A percentile compares a stretch with the other conserved stretches of the same genome.
phyloP scores from a whole-genome alignment of 192 early-diverging fungal species.

The Dispira parvispora region DNA sequence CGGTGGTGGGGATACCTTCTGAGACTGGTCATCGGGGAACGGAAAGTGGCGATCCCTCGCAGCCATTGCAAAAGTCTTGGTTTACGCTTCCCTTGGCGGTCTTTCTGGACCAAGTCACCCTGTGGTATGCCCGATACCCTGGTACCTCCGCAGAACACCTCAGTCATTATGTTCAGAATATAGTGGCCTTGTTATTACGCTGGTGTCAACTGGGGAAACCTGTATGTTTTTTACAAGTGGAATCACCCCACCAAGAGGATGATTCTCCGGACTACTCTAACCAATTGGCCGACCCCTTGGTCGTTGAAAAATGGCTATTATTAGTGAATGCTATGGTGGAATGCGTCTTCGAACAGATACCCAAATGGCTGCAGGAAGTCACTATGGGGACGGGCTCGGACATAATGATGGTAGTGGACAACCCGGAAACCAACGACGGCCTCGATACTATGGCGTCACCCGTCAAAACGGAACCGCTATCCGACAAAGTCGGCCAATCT shows the following conservation, averaged over 20 bases:
- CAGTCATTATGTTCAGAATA: neutral
- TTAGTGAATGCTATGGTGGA: neutral
- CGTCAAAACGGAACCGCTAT: neutral
- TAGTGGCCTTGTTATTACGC: neutral
- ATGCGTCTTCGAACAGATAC: neutral
- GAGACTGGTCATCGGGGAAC: too few relatives aligned
- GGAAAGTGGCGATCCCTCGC: too few relatives aligned
- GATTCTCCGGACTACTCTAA: neutral
- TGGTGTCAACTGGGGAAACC: neutral
- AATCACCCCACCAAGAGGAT: neutral
- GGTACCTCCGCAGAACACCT: neutral
- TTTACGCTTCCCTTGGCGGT: neutral
- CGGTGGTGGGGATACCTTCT: too few relatives aligned
- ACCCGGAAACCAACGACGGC: neutral
- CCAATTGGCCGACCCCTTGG: neutral
- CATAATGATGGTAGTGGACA: conserved; percentile 1
- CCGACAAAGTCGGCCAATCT: neutral
- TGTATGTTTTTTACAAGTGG: neutral
- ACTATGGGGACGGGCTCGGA: neutral
- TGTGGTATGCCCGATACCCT: neutral
- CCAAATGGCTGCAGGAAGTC: neutral
- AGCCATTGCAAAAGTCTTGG: too few relatives aligned
- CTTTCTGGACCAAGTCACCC: neutral
- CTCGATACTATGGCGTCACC: neutral
- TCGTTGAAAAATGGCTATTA: neutral